Evolutionary conservation across 305 asterid genomes (phyloP).

Genomic region (Striga hermonthica): DNA sequence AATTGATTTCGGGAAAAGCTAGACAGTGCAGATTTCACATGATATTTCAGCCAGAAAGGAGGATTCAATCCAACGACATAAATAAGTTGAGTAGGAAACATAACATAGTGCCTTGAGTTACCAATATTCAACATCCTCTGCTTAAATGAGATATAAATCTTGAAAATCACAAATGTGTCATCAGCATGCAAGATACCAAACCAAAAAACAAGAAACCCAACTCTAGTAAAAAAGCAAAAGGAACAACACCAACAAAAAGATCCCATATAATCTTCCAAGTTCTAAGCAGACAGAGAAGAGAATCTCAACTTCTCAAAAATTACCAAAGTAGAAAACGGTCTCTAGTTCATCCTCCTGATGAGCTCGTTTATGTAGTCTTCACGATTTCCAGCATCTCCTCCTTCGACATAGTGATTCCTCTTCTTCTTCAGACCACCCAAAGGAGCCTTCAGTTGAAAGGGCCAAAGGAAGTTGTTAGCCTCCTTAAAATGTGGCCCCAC

Average conservation of each 20-base stretch:
- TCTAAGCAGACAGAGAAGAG: slow-evolving; percentile 19
- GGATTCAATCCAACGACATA: too few relatives aligned
- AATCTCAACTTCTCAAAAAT: slow-evolving; percentile 17
- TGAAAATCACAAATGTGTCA: too few relatives aligned
- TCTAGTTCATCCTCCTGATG: slow-evolving; percentile 56
- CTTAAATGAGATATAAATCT: not conserved
- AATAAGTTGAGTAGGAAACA: too few relatives aligned
- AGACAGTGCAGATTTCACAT: too few relatives aligned
- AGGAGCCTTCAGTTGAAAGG: slow-evolving; percentile 60
- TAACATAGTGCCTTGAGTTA: too few relatives aligned
- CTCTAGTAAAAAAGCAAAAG: slow-evolving; percentile 10
- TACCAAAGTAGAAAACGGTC: not conserved
- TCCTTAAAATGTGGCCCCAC: slow-evolving; percentile 75
- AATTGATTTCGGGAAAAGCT: too few relatives aligned
- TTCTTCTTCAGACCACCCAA: slow-evolving; percentile 60
- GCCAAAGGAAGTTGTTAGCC: slow-evolving; percentile 77
- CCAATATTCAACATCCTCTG: too few relatives aligned
- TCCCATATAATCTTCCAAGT: slow-evolving; percentile 7
- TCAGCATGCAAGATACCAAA: too few relatives aligned
- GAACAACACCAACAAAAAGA: slow-evolving; percentile 17
- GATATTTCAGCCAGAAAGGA: too few relatives aligned
- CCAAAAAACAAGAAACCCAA: not conserved
- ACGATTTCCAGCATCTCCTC: slow-evolving; percentile 67
- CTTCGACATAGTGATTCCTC: slow-evolving; percentile 65
- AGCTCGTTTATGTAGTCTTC: slow-evolving; percentile 54